Evolutionary conservation across 2,329 filamentous ascomycete species (phyloP).

Genomic region (Tolypocladium amazonense): DNA sequence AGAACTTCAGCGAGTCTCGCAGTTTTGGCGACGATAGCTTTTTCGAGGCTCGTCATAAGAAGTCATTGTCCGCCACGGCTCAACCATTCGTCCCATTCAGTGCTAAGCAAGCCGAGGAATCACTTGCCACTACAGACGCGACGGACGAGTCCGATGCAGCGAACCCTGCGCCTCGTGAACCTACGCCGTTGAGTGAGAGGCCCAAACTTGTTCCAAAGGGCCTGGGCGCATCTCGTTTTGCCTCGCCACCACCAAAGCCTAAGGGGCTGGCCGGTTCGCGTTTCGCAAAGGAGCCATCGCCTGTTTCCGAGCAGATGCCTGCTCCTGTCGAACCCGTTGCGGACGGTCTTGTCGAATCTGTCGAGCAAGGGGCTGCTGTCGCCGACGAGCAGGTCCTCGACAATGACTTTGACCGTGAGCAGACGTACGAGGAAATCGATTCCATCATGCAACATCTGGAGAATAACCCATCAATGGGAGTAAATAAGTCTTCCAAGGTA

Average conservation of each 20-base stretch:
- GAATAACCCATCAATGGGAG: conserved; percentile 60
- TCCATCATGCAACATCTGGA: conserved; percentile 81
- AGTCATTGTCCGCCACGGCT: conserved; percentile 55
- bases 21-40: conserved; percentile 35
- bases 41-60: conserved; percentile 29
- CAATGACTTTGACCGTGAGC: conserved; percentile 20
- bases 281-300: conserved; percentile 30
- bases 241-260: conserved; percentile 30
- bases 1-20: conserved; percentile 40
- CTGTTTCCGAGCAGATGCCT: conserved; percentile 9
- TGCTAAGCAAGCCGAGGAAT: conserved; percentile 13
- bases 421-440: conserved; percentile 76
- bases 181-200: conserved; percentile 10
- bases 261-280: conserved; percentile 33
- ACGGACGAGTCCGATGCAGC: conserved; percentile 10
- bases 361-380: neutral
- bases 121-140: conserved; percentile 8
- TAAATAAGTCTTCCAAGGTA: conserved; percentile 49
- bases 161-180: conserved; percentile 9
- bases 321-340: conserved; percentile 14
- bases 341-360: conserved; percentile 16
- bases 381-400: neutral
- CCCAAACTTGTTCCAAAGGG: conserved; percentile 22
- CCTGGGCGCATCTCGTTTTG: conserved; percentile 37
- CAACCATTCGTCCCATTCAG: conserved; percentile 52